Percentiles rank a stretch among this genome's conserved stretches.
phyloP scores from a whole-genome alignment of 148 eudicot species.

The Camellia japonica region DNA sequence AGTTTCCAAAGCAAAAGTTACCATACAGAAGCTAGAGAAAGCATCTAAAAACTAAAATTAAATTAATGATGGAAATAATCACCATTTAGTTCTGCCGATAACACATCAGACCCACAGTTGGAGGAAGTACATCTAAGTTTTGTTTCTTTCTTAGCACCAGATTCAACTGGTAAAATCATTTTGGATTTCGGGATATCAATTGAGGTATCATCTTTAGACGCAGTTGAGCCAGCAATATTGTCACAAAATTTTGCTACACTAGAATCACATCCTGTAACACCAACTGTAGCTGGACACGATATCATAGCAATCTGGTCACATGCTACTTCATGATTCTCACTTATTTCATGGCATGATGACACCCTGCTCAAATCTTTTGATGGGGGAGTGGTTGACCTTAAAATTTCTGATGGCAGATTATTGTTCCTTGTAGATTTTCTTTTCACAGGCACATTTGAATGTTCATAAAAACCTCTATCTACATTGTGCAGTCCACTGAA shows the following conservation, averaged over 20 bases:
- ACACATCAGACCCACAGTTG: slow-evolving; percentile 7
- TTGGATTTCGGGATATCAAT: slow-evolving; percentile 15
- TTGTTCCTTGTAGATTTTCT: slow-evolving; percentile 20
- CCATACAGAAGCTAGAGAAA: slow-evolving; percentile 5
- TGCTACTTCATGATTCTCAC: slow-evolving; percentile 14
- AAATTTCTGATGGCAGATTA: slow-evolving; percentile 14
- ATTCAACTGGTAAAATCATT: slow-evolving; percentile 18
- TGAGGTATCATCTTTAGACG: not conserved
- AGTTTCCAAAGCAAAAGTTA: slow-evolving; percentile 2
- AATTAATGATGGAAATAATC: slow-evolving; percentile 6
- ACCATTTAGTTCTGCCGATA: slow-evolving; percentile 34
- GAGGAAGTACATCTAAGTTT: slow-evolving; percentile 19
- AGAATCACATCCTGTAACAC: slow-evolving; percentile 12
- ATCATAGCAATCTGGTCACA: slow-evolving; percentile 10
- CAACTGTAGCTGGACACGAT: slow-evolving; percentile 7
- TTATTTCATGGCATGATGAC: slow-evolving; percentile 8
- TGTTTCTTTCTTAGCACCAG: slow-evolving; percentile 20
- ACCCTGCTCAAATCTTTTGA: slow-evolving; percentile 11
- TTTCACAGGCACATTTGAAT: not conserved
- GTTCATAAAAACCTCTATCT: not conserved
- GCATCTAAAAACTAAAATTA: not conserved
- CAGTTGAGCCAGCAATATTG: not conserved
- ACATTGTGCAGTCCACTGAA: slow-evolving; percentile 9
- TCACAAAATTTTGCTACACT: slow-evolving; percentile 3
- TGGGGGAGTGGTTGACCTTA: slow-evolving; percentile 14